A percentile compares a stretch with the other conserved stretches of the same genome.
These are phyloP conservation scores for Rhizomucor pusillus DNA, from an alignment of 371 early-diverging fungal species.

Conservation along the genomic window DNA sequence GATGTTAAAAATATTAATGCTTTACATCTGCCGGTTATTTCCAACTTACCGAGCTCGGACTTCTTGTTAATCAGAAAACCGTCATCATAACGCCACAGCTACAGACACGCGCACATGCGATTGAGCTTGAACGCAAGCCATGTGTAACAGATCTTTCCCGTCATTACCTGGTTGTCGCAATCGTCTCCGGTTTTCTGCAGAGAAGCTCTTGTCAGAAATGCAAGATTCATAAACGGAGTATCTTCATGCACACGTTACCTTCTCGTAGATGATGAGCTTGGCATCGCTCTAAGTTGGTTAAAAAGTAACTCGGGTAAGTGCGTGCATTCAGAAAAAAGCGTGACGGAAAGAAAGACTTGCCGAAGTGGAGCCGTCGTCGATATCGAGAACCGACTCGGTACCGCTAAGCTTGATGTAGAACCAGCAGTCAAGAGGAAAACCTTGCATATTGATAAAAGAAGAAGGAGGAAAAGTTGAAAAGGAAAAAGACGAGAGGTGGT, in stretches of 20 bases:
- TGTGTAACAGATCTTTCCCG: background rate
- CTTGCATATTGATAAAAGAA: constrained; percentile 7
- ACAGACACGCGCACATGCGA: background rate
- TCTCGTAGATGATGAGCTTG: background rate
- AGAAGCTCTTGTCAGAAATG: background rate
- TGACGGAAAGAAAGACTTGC: background rate
- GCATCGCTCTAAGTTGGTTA: background rate
- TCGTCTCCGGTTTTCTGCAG: background rate
- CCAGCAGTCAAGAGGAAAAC: constrained; percentile 26
- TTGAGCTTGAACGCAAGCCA: background rate
- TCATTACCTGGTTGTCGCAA: constrained; percentile 19
- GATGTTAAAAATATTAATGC: too few relatives aligned
- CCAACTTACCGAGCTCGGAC: constrained; percentile 23
- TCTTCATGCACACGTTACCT: constrained; percentile 3
- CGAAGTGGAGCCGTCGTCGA: constrained; percentile 5
- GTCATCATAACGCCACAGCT: constrained; percentile 34
- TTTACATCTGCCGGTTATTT: too few relatives aligned
- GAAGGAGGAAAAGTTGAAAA: background rate
- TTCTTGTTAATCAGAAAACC: constrained; percentile 35
- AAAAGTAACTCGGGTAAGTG: background rate
- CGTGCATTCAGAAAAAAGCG: background rate
- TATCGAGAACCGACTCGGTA: constrained; percentile 16
- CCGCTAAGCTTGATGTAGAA: constrained; percentile 25
- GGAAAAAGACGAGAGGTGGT: background rate
- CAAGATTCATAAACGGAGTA: background rate